phyloP scores from a whole-genome alignment of 495 filamentous ascomycete genomes.

The Penicillium chermesinum region DNA sequence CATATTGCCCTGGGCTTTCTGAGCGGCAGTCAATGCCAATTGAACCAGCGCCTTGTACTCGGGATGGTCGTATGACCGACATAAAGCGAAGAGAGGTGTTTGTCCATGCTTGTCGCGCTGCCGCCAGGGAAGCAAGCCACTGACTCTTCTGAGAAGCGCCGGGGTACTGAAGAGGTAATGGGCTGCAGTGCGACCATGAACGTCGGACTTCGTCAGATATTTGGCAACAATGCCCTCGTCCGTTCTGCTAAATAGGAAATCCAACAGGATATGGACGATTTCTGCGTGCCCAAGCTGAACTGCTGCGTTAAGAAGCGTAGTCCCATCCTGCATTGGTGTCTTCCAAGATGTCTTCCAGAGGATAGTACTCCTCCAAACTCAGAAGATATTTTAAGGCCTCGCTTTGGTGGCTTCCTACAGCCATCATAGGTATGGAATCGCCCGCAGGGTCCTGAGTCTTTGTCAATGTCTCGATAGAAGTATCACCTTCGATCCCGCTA shows the following conservation, averaged over 20 bases:
- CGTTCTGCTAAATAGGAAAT: constrained; percentile 53
- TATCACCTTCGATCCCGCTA: constrained; percentile 76
- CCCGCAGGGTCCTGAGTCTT: constrained; percentile 77
- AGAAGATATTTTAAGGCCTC: constrained; percentile 74
- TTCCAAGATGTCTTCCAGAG: constrained; percentile 61
- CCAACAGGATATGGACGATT: constrained; percentile 68
- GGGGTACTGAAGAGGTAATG: constrained; percentile 97
- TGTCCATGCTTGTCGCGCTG: constrained; percentile 93
- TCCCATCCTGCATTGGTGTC: constrained; percentile 85
- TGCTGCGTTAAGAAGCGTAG: constrained; percentile 88
- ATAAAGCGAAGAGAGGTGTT: constrained; percentile 91
- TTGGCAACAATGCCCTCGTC: constrained; percentile 47
- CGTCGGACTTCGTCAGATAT: constrained; percentile 75
- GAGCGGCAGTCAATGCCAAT: constrained; percentile 68
- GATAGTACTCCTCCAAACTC: constrained; percentile 66
- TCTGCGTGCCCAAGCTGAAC: constrained; percentile 77
- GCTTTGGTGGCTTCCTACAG: constrained; percentile 68
- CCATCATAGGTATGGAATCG: constrained; percentile 94
- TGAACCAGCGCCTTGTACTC: constrained; percentile 83
- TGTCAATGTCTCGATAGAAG: constrained; percentile 72
- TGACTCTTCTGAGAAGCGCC: constrained; percentile 67
- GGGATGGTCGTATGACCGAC: constrained; percentile 89
- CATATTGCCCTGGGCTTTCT: constrained; percentile 66
- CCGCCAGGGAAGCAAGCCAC: constrained; percentile 76
- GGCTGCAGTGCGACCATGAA: constrained; percentile 77